phyloP scores from a whole-genome alignment of 352 stramenopile genomes.

The Achlya hypogyna region DNA sequence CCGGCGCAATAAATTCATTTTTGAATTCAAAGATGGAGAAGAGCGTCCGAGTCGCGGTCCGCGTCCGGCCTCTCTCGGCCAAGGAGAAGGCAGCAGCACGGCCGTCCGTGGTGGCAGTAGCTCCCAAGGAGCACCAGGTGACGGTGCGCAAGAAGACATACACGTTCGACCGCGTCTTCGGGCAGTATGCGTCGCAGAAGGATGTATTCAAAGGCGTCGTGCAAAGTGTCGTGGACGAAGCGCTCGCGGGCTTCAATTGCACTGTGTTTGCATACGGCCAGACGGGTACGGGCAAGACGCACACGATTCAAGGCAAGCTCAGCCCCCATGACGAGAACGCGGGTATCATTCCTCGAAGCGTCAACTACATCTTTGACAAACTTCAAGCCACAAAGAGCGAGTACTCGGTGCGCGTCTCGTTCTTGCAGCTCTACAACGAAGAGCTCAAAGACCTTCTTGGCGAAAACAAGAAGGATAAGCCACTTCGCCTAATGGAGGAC shows the following conservation, averaged over 20 bases:
- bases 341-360: slow-evolving; percentile 92
- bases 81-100: slow-evolving; percentile 74
- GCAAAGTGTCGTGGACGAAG: slow-evolving; percentile 92
- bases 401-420: slow-evolving; percentile 93
- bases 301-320: slow-evolving; percentile 97
- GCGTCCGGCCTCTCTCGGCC: slow-evolving; percentile 83
- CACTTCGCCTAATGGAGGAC: slow-evolving; percentile 81
- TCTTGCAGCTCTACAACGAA: slow-evolving; percentile 99
- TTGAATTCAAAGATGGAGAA: slow-evolving; percentile 25
- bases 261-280: slow-evolving; percentile 97
- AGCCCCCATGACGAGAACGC: slow-evolving; percentile 71
- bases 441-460: slow-evolving; percentile 91
- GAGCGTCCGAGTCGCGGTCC: slow-evolving; percentile 86
- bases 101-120: slow-evolving; percentile 77
- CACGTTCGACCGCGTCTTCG: slow-evolving; percentile 89
- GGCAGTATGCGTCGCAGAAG: slow-evolving; percentile 94
- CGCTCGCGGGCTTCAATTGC: slow-evolving; percentile 93
- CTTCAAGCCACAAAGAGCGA: slow-evolving; percentile 85
- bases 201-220: slow-evolving; percentile 93
- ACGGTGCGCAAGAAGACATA: slow-evolving; percentile 86
- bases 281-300: slow-evolving; percentile 95
- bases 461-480: slow-evolving; percentile 55
- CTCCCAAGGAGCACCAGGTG: slow-evolving; percentile 77
- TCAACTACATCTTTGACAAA: slow-evolving; percentile 92
- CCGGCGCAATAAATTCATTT: not conserved